Conservation (phyloP, 257 asterid genomes). For the Handroanthus guayacan region DNA sequence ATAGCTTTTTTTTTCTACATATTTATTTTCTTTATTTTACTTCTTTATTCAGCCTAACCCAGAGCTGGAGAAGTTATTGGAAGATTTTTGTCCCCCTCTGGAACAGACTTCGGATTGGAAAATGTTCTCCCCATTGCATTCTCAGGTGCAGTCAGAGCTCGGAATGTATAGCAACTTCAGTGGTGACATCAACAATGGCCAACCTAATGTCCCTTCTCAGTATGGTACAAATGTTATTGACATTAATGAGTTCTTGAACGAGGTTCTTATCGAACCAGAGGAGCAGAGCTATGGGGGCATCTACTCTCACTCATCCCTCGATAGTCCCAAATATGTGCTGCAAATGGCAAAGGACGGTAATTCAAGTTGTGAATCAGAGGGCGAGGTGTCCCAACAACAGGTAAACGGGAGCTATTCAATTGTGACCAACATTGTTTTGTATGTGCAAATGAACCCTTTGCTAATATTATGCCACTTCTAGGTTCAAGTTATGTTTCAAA, state of each 20-base stretch:
- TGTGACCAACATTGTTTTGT: neutral
- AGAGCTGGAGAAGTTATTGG: slow-evolving; percentile 64
- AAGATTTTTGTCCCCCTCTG: slow-evolving; percentile 43
- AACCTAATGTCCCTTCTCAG: slow-evolving; percentile 46
- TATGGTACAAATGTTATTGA: slow-evolving; percentile 65
- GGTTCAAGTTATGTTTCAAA: slow-evolving; percentile 40
- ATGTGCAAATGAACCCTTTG: slow-evolving; percentile 3
- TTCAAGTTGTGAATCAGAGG: slow-evolving; percentile 71
- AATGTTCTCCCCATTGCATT: slow-evolving; percentile 69
- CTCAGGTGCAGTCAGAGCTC: slow-evolving; percentile 72
- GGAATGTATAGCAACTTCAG: slow-evolving; percentile 49
- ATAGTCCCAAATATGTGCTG: neutral
- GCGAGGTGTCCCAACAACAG: slow-evolving; percentile 60
- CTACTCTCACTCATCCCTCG: slow-evolving; percentile 31
- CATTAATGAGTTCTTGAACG: slow-evolving; percentile 59
- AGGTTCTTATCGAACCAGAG: slow-evolving; percentile 58
- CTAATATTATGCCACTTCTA: slow-evolving; percentile 36
- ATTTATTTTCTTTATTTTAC: neutral
- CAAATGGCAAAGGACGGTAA: slow-evolving; percentile 38
- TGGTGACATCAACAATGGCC: slow-evolving; percentile 40
- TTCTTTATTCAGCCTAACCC: slow-evolving; percentile 61
- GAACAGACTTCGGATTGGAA: slow-evolving; percentile 56
- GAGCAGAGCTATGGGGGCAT: slow-evolving; percentile 47
- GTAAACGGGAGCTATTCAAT: slow-evolving; percentile 44
- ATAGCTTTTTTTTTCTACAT: neutral